Percentiles rank a stretch among this genome's conserved stretches.
These are phyloP conservation scores for Arctostaphylos glauca DNA, from an alignment of 148 eudicot genomes.

Conservation along the genomic window DNA sequence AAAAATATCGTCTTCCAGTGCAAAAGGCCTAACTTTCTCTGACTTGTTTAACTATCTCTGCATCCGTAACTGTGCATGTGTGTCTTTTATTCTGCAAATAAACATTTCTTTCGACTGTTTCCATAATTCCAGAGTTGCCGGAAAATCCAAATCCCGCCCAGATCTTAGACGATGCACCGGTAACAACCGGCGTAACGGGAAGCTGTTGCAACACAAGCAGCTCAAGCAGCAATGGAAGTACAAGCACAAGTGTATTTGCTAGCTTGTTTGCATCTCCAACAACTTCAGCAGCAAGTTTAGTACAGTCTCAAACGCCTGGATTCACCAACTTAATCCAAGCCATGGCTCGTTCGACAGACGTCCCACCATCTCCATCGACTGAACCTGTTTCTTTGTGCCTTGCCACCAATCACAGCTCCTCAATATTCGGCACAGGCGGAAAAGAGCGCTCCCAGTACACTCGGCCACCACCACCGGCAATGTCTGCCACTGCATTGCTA, in stretches of 20 bases:
- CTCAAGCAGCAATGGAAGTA: slow-evolving; percentile 49
- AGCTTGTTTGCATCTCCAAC: slow-evolving; percentile 84
- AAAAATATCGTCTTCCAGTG: slow-evolving; percentile 20
- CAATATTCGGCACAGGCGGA: slow-evolving; percentile 63
- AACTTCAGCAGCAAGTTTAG: slow-evolving; percentile 32
- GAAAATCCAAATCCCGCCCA: slow-evolving; percentile 35
- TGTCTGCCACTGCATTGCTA: slow-evolving; percentile 96
- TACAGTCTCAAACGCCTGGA: slow-evolving; percentile 52
- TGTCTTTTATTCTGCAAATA: background rate
- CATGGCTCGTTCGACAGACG: slow-evolving; percentile 46
- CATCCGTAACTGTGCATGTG: slow-evolving; percentile 2
- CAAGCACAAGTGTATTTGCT: slow-evolving; percentile 70
- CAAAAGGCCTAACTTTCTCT: slow-evolving; percentile 17
- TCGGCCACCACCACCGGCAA: slow-evolving; percentile 63
- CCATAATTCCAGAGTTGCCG: slow-evolving; percentile 36
- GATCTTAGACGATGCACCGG: slow-evolving; percentile 33
- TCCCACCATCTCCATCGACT: slow-evolving; percentile 38
- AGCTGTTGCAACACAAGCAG: slow-evolving; percentile 45
- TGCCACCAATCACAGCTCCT: slow-evolving; percentile 65
- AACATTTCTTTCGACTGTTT: background rate
- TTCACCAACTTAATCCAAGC: slow-evolving; percentile 55
- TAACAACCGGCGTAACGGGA: slow-evolving; percentile 29
- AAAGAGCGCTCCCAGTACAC: slow-evolving; percentile 64
- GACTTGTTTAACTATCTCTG: background rate
- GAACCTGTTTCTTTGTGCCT: slow-evolving; percentile 78